phyloP scores from a whole-genome alignment of 176 grass and related monocot species.

The Zizania latifolia region DNA sequence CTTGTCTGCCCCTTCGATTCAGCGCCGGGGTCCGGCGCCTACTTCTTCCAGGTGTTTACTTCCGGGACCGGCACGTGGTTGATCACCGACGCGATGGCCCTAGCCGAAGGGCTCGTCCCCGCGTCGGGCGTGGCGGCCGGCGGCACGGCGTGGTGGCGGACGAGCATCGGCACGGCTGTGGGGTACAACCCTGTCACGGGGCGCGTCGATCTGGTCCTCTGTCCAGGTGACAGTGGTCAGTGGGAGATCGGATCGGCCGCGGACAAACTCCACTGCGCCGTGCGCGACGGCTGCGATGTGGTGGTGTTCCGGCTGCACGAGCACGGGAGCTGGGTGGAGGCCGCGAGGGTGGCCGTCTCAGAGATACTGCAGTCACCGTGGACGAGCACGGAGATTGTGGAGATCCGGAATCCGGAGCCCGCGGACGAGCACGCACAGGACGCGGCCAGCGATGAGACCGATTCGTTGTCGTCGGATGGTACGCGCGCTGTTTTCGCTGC shows the following conservation, averaged over 20 bases:
- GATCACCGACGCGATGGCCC: slow-evolving; percentile 14
- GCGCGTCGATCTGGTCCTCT: background rate
- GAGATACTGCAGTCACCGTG: slow-evolving; percentile 6
- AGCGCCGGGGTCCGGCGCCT: background rate
- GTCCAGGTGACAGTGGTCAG: background rate
- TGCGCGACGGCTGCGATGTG: background rate
- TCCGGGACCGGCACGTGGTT: slow-evolving; percentile 31
- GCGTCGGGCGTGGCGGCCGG: slow-evolving; percentile 30
- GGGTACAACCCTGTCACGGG: slow-evolving; percentile 18
- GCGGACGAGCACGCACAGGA: background rate
- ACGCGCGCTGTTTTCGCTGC: background rate
- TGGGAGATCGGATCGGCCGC: slow-evolving; percentile 45
- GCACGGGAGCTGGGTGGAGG: slow-evolving; percentile 12
- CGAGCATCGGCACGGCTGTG: slow-evolving; percentile 38
- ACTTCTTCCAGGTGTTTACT: slow-evolving; percentile 44
- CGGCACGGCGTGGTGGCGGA: slow-evolving; percentile 45
- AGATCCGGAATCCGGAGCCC: background rate
- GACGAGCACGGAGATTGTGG: background rate
- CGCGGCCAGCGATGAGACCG: background rate
- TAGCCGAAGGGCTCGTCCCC: slow-evolving; percentile 30
- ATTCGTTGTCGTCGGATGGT: background rate
- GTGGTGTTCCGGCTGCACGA: background rate
- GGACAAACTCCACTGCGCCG: slow-evolving; percentile 17
- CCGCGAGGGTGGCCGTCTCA: background rate
- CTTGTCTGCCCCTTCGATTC: slow-evolving; percentile 41